phyloP scores from a whole-genome alignment of 2,329 filamentous ascomycete species.

The Knoxdaviesia capensis region DNA sequence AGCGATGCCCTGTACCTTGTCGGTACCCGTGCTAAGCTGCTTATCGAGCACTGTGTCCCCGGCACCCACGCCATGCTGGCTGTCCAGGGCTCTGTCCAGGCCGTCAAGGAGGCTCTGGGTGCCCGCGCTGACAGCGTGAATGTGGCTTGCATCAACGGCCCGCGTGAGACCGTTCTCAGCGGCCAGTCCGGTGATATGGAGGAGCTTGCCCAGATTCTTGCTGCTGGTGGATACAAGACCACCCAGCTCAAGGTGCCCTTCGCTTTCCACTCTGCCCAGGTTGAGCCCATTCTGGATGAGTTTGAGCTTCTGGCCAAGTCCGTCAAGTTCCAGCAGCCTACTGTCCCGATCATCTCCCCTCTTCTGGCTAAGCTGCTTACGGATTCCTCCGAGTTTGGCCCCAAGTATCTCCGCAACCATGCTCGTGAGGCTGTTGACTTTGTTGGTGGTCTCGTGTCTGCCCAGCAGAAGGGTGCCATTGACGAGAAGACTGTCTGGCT shows the following conservation, averaged over 20 bases:
- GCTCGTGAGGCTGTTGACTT: slow-evolving; percentile 49
- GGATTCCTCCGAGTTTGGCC: slow-evolving; percentile 12
- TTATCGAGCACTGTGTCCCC: slow-evolving; percentile 42
- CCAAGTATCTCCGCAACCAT: slow-evolving; percentile 34
- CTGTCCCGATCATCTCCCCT: slow-evolving; percentile 47
- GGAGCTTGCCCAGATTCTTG: slow-evolving; percentile 19
- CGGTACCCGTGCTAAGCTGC: slow-evolving; percentile 42
- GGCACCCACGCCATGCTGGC: slow-evolving; percentile 43
- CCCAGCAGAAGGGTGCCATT: slow-evolving; percentile 31
- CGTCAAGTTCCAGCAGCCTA: slow-evolving; percentile 17
- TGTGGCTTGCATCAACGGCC: slow-evolving; percentile 56
- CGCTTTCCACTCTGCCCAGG: slow-evolving; percentile 32
- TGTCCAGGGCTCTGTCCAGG: slow-evolving; percentile 25
- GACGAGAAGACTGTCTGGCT: slow-evolving; percentile 46
- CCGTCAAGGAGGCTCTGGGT: slow-evolving; percentile 30
- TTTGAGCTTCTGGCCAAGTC: slow-evolving; percentile 26
- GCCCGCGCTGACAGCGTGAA: slow-evolving; percentile 20
- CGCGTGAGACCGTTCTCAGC: slow-evolving; percentile 52
- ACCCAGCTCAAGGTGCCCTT: slow-evolving; percentile 28
- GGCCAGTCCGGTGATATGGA: slow-evolving; percentile 21
- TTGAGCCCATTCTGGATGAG: slow-evolving; percentile 33
- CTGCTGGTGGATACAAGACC: slow-evolving; percentile 17
- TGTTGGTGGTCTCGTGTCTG: slow-evolving; percentile 32
- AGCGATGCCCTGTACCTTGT: slow-evolving; percentile 55
- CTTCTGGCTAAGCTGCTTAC: slow-evolving; percentile 31